These are phyloP conservation scores for Cardamine occulta DNA, from an alignment of 345 rosid genomes.

Conservation along the genomic window DNA sequence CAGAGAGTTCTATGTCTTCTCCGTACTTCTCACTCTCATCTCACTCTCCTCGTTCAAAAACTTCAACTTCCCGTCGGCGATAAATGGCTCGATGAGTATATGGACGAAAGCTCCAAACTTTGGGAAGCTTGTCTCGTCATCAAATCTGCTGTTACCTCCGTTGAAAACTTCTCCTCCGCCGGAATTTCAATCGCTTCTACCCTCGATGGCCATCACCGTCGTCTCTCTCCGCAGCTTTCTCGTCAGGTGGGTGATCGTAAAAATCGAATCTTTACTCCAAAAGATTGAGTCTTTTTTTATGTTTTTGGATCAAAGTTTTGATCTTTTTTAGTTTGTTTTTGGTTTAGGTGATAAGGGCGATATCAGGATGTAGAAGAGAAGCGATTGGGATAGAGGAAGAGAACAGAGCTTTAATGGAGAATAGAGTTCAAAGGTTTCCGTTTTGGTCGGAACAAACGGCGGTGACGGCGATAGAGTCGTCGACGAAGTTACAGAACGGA, in stretches of 20 bases:
- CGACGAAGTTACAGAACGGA: constrained; percentile 53
- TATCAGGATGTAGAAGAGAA: constrained; percentile 81
- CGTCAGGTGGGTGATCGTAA: constrained; percentile 41
- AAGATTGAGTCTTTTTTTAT: neutral
- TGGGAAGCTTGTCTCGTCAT: constrained; percentile 95
- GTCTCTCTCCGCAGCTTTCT: constrained; percentile 56
- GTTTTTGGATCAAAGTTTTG: constrained; percentile 12
- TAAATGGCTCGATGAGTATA: constrained; percentile 98
- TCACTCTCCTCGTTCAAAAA: constrained; percentile 80
- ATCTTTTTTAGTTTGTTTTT: neutral
- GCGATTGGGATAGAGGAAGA: constrained; percentile 86
- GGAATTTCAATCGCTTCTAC: constrained; percentile 70
- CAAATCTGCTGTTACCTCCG: constrained; percentile 76
- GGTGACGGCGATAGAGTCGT: constrained; percentile 37
- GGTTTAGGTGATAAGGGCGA: constrained; percentile 69
- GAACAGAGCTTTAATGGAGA: constrained; percentile 79
- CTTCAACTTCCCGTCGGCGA: constrained; percentile 95
- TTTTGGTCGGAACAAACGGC: constrained; percentile 66
- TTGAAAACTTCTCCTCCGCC: constrained; percentile 75
- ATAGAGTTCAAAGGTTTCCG: constrained; percentile 69
- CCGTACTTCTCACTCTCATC: constrained; percentile 81
- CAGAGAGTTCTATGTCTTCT: constrained; percentile 82
- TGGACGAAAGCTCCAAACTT: constrained; percentile 96
- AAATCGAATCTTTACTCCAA: neutral
- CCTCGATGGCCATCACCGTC: constrained; percentile 66